A percentile compares a stretch with the other conserved stretches of the same genome.
Conservation (phyloP, 345 rosid genomes). For the Gossypium turneri region DNA sequence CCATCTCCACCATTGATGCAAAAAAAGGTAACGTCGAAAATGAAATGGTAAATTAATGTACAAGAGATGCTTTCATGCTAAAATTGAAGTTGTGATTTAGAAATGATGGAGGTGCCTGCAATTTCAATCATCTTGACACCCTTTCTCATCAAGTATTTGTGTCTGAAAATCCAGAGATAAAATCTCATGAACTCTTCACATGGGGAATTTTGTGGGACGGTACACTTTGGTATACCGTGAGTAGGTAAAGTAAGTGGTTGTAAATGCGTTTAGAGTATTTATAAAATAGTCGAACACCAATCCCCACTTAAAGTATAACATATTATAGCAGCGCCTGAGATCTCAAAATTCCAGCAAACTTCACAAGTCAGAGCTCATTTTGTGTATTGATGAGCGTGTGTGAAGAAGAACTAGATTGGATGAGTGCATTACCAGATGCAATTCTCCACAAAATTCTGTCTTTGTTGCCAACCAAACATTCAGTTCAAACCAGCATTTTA, state of each 20-base stretch:
- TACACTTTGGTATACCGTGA: too few relatives aligned
- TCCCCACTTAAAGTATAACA: too few relatives aligned
- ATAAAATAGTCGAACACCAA: too few relatives aligned
- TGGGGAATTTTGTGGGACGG: too few relatives aligned
- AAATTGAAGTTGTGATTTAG: not conserved
- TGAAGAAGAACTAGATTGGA: not conserved
- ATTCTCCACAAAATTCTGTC: not conserved
- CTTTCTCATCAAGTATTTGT: too few relatives aligned
- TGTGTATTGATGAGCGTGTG: not conserved
- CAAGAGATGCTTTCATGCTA: not conserved
- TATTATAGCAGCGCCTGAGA: not conserved
- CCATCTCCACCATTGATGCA: not conserved
- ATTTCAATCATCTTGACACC: not conserved
- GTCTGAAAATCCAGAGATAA: too few relatives aligned
- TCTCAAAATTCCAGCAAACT: not conserved
- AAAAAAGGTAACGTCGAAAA: not conserved
- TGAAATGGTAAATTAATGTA: conserved; percentile 9
- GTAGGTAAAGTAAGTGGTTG: too few relatives aligned
- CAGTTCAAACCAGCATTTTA: not conserved
- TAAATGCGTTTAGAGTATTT: too few relatives aligned
- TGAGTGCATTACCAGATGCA: not conserved
- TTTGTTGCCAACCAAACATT: not conserved
- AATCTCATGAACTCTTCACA: too few relatives aligned
- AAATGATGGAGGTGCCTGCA: not conserved
- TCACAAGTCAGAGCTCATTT: not conserved